Percentiles rank a stretch among this genome's conserved stretches.
Evolutionary conservation across 306 rosid species (phyloP).

Genomic region (Gastrolobium bilobum): DNA sequence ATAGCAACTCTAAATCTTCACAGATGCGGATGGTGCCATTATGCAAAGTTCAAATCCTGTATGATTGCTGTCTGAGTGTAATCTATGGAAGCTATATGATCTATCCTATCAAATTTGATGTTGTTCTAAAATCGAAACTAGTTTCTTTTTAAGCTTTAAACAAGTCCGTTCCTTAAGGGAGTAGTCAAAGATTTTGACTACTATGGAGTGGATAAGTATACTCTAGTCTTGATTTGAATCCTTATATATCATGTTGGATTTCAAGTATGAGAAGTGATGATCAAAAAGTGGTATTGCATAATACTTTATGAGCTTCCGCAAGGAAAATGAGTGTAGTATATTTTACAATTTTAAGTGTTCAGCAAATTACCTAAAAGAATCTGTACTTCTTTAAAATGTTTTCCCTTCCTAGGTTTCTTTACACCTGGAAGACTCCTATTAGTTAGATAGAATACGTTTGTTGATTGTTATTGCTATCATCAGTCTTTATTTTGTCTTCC

Average conservation of each 20-base stretch:
- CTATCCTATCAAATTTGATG: slow-evolving; percentile 23
- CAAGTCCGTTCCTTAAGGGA: slow-evolving; percentile 2
- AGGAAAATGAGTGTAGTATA: background rate
- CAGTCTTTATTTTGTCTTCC: slow-evolving; percentile 26
- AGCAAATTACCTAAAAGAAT: slow-evolving; percentile 10
- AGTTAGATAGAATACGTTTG: background rate
- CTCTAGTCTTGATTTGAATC: background rate
- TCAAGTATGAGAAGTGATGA: background rate
- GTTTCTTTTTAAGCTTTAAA: slow-evolving; percentile 26
- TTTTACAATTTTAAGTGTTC: slow-evolving; percentile 21
- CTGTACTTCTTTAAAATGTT: background rate
- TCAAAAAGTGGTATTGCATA: slow-evolving; percentile 19
- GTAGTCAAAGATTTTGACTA: slow-evolving; percentile 15
- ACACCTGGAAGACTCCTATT: background rate
- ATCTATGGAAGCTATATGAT: slow-evolving; percentile 19
- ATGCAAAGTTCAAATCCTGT: background rate
- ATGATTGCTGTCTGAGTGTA: slow-evolving; percentile 13
- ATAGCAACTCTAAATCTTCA: background rate
- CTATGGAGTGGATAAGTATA: background rate
- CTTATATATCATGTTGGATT: slow-evolving; percentile 12
- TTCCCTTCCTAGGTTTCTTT: slow-evolving; percentile 23
- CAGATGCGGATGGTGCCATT: background rate
- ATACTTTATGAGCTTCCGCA: slow-evolving; percentile 13
- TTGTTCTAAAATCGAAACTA: background rate
- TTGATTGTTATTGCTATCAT: background rate